Percentiles rank a stretch among this genome's conserved stretches.
These are phyloP conservation scores for Aspergillus steynii DNA, from an alignment of 495 filamentous ascomycete genomes.

Conservation along the genomic window DNA sequence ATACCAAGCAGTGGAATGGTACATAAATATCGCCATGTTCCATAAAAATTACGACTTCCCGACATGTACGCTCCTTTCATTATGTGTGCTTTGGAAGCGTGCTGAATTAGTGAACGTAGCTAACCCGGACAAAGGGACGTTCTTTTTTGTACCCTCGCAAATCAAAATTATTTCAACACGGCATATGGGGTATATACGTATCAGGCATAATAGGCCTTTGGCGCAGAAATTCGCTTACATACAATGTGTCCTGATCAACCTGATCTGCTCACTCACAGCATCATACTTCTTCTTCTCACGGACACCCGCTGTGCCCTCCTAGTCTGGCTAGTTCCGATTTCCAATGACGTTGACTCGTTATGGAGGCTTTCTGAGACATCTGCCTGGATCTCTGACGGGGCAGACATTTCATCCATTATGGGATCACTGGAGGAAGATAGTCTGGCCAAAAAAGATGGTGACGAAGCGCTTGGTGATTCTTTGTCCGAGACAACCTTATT, in stretches of 20 bases:
- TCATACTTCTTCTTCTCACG: slow-evolving; percentile 53
- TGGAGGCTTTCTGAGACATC: neutral
- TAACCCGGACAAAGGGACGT: neutral
- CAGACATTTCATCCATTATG: neutral
- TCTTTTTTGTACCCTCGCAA: neutral
- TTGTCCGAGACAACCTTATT: slow-evolving; percentile 11
- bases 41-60: neutral
- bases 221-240: slow-evolving; percentile 14
- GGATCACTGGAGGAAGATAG: neutral
- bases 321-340: slow-evolving; percentile 18
- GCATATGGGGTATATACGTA: slow-evolving; percentile 28
- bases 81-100: neutral
- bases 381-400: neutral
- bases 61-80: neutral
- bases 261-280: slow-evolving; percentile 36
- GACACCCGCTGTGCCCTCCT: slow-evolving; percentile 38
- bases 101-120: neutral
- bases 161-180: slow-evolving; percentile 5
- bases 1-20: neutral
- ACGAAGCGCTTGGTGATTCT: slow-evolving; percentile 11
- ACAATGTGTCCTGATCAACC: slow-evolving; percentile 11
- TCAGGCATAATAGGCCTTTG: slow-evolving; percentile 12
- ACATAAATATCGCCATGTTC: neutral
- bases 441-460: neutral
- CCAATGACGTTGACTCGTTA: neutral